Evolutionary conservation across 495 filamentous ascomycete species (phyloP), one percentile per base, ranked within the genome.

Genomic region (Immersiella caudata): DNA sequence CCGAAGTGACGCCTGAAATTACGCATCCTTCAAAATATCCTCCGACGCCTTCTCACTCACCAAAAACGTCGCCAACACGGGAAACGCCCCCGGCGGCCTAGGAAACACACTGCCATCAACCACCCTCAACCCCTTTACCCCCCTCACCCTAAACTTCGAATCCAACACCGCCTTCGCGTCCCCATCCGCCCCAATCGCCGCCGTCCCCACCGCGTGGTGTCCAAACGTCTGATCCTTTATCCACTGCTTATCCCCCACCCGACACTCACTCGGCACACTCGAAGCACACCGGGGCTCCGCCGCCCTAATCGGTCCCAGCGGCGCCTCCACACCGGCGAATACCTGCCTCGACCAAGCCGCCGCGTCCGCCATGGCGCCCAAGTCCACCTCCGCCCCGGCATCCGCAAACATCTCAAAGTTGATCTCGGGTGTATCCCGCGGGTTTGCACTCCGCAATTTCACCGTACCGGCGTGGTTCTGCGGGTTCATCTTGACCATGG

Each of bases 31-130:
- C 52, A 71, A 35, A n/a, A 87, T 81, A 6, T 81, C 83, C 49
- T 84, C 82, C 0, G 78, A 76, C 1, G 83, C 85, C 77, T 86
- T 87, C 76, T 87, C 84, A 60, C 79, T 81, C 16, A 86, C 68
- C 79, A 86, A 83, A 62, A 84, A 85, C 14, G 82, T 85, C 0
- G 83, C 75, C 20, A 82, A 52, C 22, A 77, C 78, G 14, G 82
- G 79, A 58, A 83, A 87, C 14, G 77, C 78, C 1, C 85, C 84
- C 4, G 78, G 79, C 58, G 78, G 74, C 12, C 67, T 59, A 0
- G 82, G 75, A 59, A 82, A 80, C 6, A 76, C 66, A 50, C 73
- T 77, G 12, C 76, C 75, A 72, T 86, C 79, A 55, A 87, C 82
- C 16, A 84, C 75, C 59, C 82, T 22, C 74, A 84, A 59, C 58